phyloP scores from a whole-genome alignment of 257 asterid genomes.

The Nicotiana otophora region DNA sequence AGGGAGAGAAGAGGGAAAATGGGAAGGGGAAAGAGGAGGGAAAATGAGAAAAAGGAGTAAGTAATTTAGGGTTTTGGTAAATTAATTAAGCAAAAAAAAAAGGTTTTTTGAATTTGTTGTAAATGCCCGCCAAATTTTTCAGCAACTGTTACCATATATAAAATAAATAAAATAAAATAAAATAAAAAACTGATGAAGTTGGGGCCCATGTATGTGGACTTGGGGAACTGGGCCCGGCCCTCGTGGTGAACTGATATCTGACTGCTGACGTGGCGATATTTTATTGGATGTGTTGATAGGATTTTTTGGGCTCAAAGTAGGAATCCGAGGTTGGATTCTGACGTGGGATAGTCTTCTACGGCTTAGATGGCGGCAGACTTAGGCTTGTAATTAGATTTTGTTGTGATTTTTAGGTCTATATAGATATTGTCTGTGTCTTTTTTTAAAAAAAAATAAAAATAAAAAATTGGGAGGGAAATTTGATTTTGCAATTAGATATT shows the following conservation, averaged over 20 bases:
- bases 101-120: slow-evolving; percentile 1
- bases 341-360: not conserved
- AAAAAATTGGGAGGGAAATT: too few relatives aligned
- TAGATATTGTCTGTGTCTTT: not conserved
- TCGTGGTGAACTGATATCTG: not conserved
- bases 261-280: not conserved
- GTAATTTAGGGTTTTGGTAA: not conserved
- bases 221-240: not conserved
- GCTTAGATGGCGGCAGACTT: slow-evolving; percentile 3
- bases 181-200: not conserved
- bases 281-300: not conserved
- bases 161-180: not conserved
- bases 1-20: not conserved
- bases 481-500: too few relatives aligned
- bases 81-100: too few relatives aligned
- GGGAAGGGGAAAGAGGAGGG: not conserved
- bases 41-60: not conserved
- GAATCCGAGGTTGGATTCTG: slow-evolving; percentile 3
- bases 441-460: not conserved
- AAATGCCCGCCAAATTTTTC: slow-evolving; percentile 11
- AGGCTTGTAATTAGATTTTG: not conserved
- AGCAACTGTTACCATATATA: not conserved
- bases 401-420: not conserved
- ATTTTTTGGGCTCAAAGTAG: not conserved
- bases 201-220: not conserved